Conservation (phyloP, 1,139 yeast species). For the Kurtzmaniella natalensis region DNA sequence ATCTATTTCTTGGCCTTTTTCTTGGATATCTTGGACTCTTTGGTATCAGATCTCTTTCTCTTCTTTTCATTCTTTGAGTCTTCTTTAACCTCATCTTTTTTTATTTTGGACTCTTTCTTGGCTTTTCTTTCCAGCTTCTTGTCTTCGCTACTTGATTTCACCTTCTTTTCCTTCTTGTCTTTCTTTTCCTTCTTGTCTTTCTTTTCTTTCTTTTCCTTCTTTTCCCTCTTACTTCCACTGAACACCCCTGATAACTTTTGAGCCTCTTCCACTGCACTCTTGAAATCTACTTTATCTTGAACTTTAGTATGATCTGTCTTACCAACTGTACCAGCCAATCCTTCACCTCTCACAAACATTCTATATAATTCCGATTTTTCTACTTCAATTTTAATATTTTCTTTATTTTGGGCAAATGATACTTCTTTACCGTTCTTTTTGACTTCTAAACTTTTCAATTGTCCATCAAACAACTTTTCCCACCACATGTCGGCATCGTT, state of each 20-base stretch:
- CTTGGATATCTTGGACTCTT: conserved; percentile 18
- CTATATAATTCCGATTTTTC: conserved; percentile 57
- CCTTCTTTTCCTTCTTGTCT: conserved; percentile 13
- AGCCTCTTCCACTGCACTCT: conserved; percentile 12
- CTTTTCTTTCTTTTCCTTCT: conserved; percentile 12
- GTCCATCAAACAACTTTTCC: conserved; percentile 94
- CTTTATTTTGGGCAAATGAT: conserved; percentile 41
- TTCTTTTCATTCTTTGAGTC: conserved; percentile 14
- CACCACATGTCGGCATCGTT: conserved; percentile 89
- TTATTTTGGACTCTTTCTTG: conserved; percentile 12
- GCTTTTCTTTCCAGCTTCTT: conserved; percentile 10
- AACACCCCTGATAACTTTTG: conserved; percentile 9
- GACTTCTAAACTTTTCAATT: conserved; percentile 74
- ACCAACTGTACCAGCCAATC: conserved; percentile 73
- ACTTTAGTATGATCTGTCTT: conserved; percentile 21
- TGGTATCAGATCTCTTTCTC: conserved; percentile 16
- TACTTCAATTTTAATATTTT: conserved; percentile 32
- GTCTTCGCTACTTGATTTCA: no score
- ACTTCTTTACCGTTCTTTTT: conserved; percentile 24
- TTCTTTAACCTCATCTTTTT: conserved; percentile 14
- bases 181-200: conserved; percentile 16
- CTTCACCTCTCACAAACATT: conserved; percentile 84
- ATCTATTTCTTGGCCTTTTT: conserved; percentile 16
- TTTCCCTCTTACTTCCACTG: conserved; percentile 10
- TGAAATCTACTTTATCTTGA: conserved; percentile 9